Evolutionary conservation across 1,139 yeast species (phyloP).

Genomic region (Suhomyces taliae): DNA sequence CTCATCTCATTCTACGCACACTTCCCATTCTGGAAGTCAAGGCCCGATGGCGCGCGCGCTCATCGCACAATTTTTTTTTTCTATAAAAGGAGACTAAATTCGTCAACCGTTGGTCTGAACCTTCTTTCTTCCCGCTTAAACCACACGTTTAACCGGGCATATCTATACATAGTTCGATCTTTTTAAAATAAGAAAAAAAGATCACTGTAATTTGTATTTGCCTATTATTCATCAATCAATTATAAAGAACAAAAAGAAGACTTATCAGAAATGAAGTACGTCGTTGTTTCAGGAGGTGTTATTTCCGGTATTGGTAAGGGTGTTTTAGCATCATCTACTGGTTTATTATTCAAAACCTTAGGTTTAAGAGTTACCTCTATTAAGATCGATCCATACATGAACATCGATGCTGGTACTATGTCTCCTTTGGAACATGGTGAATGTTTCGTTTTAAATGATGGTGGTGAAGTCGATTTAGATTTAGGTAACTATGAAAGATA

Average conservation of each 20-base stretch:
- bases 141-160: slow-evolving; percentile 48
- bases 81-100: slow-evolving; percentile 15
- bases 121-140: slow-evolving; percentile 52
- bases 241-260: background rate
- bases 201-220: slow-evolving; percentile 10
- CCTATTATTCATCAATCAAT: slow-evolving; percentile 1
- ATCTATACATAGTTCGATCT: slow-evolving; percentile 16
- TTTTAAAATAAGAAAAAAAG: background rate
- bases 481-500: slow-evolving; percentile 98
- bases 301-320: slow-evolving; percentile 99
- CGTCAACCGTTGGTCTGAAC: slow-evolving; percentile 7
- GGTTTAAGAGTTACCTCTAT: slow-evolving; percentile 96
- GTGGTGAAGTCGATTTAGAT: slow-evolving; percentile 98
- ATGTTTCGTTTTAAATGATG: slow-evolving; percentile 95
- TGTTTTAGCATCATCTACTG: slow-evolving; percentile 95
- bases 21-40: slow-evolving; percentile 30
- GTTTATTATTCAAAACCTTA: slow-evolving; percentile 86
- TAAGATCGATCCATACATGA: slow-evolving; percentile 98
- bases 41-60: slow-evolving; percentile 10
- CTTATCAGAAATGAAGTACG: slow-evolving; percentile 76
- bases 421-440: slow-evolving; percentile 99
- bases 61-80: slow-evolving; percentile 6
- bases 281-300: slow-evolving; percentile 98
- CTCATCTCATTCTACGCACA: background rate
- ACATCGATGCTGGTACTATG: slow-evolving; percentile 99